Evolutionary conservation across 805 yeast species (phyloP), one percentile per base, ranked within the genome.

Genomic region (Kuraishia hungarica): DNA sequence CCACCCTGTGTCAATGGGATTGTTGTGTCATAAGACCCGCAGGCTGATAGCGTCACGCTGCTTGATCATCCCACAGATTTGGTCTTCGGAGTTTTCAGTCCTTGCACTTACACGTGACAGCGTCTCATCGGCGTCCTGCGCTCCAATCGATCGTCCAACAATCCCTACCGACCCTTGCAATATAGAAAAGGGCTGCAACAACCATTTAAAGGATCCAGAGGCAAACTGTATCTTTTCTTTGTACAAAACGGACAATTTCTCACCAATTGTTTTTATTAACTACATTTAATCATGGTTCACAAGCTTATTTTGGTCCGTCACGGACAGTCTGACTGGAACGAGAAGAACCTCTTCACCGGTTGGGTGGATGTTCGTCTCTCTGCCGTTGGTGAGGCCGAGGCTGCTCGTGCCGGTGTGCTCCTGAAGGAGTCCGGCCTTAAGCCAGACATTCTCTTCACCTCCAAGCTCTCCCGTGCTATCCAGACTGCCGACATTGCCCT

Each of bases 261-360:
- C 11, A 3, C 43, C 43, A 35, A 35, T 35, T 35, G 43, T 35
- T 35, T 10, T 35, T 35, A 35, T 35, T 35, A 10, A 7, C n/a
- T 17, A 35, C 43, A 35, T 35, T 35, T 35, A 35, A 13, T 35
- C 43, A 35, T 35, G 43, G 43, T 35, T 35, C 43, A 35, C 57
- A 90, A 88, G 76, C 81, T 92, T 75, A 84, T 92, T 71, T 81
- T 92, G 72, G 91, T 93, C 65, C 92, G 98, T 82, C 98, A 92
- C 92, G 98, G 98, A 68, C 97, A 93, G 82, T 89, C 96, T 78
- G 97, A 89, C 75, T 92, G 98, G 98, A 92, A 92, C 77, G 96
- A 90, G 76, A 89, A 90, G 81, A 93, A 92, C 83, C 81, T 92
- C 65, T 92, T 92, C 87, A 92, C 97, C 74, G 98, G 98, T 70